Evolutionary conservation across 768 basidiomycete genomes (phyloP), one percentile per base, ranked within the genome.

Genomic region (Suillus plorans): DNA sequence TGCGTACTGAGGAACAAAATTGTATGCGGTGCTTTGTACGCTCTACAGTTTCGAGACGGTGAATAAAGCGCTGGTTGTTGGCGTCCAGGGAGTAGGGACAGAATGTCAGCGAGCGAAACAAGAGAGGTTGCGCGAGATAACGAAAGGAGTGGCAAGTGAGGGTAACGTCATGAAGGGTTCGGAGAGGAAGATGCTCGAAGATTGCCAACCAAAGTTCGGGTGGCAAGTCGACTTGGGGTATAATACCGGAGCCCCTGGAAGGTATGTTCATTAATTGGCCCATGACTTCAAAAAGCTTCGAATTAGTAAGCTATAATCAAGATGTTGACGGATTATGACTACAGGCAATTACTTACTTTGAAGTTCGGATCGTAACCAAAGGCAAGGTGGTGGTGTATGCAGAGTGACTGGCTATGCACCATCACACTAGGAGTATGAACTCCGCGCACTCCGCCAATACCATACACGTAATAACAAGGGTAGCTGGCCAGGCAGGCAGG

Each of bases 51-150:
- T 64, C 44, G 2, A 34, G 9, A 18, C 47, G 28, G 20, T 28
- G n/a, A 34, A 64, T 61, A 8, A n/a, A 42, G 31, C 63, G 61
- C 31, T 22, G 8, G 31, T 36, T 45, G 5, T 36, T 9, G 18
- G 10, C 39, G 61, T 63, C 63, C 42, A 64, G 12, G n/a, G 59
- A 62, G 63, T 62, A 64, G 31, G 63, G 61, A 62, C 60, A 62
- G 34, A 64, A 64, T 44, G 61, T 31, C 44, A 64, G 36, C 2
- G 61, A 64, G 60, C 25, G 60, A 62, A 64, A 64, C 34, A 64
- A 20, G 20, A 63, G 47, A 22, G 63, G 63, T 25, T 64, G 63
- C 2, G 63, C 63, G 14, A 64, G 60, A 34, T 47, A 13, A 44
- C 63, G 63, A 34, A 64, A 64, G 18, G 42, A 44, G 4, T 49